A percentile compares a stretch with the other conserved stretches of the same genome.
phyloP scores from a whole-genome alignment of 1,284 basidiomycete genomes.

The Pseudozyma sp. region DNA sequence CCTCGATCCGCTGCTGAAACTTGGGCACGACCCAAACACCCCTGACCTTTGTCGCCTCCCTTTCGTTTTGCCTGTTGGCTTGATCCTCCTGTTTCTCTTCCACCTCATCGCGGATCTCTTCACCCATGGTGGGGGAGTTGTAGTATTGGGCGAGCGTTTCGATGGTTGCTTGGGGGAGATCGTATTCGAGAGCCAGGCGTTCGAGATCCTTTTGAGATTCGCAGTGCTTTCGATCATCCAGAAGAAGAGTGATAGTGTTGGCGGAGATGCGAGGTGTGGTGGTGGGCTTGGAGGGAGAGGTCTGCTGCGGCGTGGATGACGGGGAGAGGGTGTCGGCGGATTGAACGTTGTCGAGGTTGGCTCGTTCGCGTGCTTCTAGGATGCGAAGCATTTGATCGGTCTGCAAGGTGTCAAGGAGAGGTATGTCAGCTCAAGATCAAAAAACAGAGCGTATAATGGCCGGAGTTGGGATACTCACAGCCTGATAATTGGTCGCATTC shows the following conservation, averaged over 20 bases:
- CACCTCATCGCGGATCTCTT: constrained; percentile 35
- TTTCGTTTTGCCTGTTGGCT: constrained; percentile 35
- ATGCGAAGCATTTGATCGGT: constrained; percentile 54
- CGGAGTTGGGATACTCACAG: constrained; percentile 21
- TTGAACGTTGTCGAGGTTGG: constrained; percentile 25
- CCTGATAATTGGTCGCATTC: constrained; percentile 44
- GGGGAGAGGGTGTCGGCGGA: constrained; percentile 5
- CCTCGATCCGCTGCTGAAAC: constrained; percentile 27
- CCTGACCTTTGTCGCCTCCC: constrained; percentile 32
- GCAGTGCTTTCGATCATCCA: constrained; percentile 55
- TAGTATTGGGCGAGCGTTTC: constrained; percentile 39
- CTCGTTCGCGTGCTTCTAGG: constrained; percentile 42
- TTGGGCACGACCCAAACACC: constrained; percentile 47
- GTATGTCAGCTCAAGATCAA: neutral
- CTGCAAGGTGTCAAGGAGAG: constrained; percentile 4
- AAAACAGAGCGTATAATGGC: neutral
- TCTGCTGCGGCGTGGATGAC: neutral
- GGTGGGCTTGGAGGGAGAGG: constrained; percentile 2
- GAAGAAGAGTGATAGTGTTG: constrained; percentile 35
- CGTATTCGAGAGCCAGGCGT: constrained; percentile 47
- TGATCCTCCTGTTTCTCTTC: constrained; percentile 28
- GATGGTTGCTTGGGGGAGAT: constrained; percentile 39
- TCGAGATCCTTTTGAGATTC: constrained; percentile 42
- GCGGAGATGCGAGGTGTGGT: constrained; percentile 29
- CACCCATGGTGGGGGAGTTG: constrained; percentile 54